phyloP scores from a whole-genome alignment of 176 grass and related monocot genomes.

The Chloris gayana region DNA sequence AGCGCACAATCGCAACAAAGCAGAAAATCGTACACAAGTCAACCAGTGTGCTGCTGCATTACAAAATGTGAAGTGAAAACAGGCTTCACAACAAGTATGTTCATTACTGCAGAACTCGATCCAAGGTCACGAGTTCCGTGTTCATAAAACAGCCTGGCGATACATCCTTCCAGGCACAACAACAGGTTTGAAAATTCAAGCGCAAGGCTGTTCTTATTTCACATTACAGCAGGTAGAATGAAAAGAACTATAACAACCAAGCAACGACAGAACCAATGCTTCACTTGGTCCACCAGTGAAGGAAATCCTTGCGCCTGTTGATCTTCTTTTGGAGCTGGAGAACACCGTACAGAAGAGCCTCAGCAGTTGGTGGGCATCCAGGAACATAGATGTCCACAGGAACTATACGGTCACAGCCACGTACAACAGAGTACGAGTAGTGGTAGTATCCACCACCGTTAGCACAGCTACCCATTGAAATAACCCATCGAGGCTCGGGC shows the following conservation, averaged over 20 bases:
- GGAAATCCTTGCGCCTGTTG: constrained; percentile 96
- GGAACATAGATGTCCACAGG: constrained; percentile 93
- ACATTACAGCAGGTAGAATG: constrained; percentile 30
- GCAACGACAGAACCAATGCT: constrained; percentile 13
- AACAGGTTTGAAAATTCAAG: constrained; percentile 28
- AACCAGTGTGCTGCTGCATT: constrained; percentile 14
- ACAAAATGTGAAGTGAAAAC: constrained; percentile 32
- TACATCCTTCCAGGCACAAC: constrained; percentile 41
- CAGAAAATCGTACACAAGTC: constrained; percentile 6
- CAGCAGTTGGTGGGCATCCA: constrained; percentile 92
- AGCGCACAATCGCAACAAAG: neutral
- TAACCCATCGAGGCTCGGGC: constrained; percentile 95
- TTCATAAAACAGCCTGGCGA: constrained; percentile 5
- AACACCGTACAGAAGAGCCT: constrained; percentile 92
- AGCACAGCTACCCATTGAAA: constrained; percentile 97
- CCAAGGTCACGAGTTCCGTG: constrained; percentile 14
- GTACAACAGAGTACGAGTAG: constrained; percentile 93
- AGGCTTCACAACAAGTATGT: constrained; percentile 3
- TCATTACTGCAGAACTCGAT: constrained; percentile 30
- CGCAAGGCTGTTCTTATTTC: constrained; percentile 51
- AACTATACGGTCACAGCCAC: constrained; percentile 94
- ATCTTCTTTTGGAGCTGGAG: constrained; percentile 99
- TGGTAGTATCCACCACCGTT: constrained; percentile 98
- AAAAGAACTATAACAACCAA: constrained; percentile 28
- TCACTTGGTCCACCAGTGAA: constrained; percentile 97